Base-by-base conservation (phyloP, 495 filamentous ascomycete genomes). In the Haplographium delicatum region DNA sequence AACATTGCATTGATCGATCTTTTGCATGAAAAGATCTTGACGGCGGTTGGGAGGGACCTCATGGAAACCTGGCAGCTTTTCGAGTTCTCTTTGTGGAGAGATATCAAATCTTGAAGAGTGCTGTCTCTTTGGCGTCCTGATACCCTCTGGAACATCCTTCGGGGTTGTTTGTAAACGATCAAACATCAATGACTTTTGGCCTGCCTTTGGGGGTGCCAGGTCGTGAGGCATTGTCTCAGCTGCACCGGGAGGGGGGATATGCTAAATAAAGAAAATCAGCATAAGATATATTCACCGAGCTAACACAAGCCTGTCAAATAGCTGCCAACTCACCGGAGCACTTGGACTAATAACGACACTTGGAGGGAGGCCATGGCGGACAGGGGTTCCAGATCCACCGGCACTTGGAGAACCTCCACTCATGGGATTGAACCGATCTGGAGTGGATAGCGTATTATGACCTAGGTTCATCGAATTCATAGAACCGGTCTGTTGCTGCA, bases 1-100 rank as follows among this genome's bases (percentile, higher is more conserved):
- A 69, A 99, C 94, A 63, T 99, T 99, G 74, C 93, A 99, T 68
- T 99, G 93, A 62, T 97, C 93, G 61, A 99, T 94, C 77, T 99
- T 99, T 66, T 97, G 90, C 91, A 99, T 96, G 72, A 99, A 99
- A 15, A 99, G 78, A 35, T 97, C 93, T 71, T 99, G 91, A 44
- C 93, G 85, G 28, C 90, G 81, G 56, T 95, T 91, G 16, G 93
- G 94, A 8, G 91, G 85, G 41, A 97, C 93, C 69, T 99, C 93
- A 64, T 97, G 93, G 71, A 99, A 99, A n/a, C 93, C 91, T 1
- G 91, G 90, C 10, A 97, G 74, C 70, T 99, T 99, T 63, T 97
- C 94, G 35, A 99, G 72, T 69, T 99, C 93, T 57, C 93, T 78
- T 64, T 96, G 89, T 48, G 94, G 89, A 5, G 93, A 99, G 53